Evolutionary conservation across 306 rosid species (phyloP).

Genomic region (Notholithocarpus densiflorus): DNA sequence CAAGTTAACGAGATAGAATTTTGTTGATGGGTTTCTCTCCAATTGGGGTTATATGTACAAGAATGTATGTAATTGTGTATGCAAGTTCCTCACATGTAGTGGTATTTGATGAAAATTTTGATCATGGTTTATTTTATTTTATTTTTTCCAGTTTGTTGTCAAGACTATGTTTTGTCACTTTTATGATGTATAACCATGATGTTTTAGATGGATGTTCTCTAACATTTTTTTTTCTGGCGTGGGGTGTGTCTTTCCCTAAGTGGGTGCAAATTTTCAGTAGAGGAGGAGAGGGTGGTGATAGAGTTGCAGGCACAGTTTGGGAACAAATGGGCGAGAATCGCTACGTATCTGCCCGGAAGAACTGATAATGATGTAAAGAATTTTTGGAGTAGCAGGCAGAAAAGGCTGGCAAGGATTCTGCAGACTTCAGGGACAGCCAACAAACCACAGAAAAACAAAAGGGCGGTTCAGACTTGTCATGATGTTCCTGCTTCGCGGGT

Average conservation of each 20-base stretch:
- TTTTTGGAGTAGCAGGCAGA: constrained; percentile 94
- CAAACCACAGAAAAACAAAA: constrained; percentile 49
- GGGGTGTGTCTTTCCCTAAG: constrained; percentile 26
- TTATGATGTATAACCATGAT: background rate
- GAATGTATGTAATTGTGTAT: background rate
- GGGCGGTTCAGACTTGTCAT: constrained; percentile 20
- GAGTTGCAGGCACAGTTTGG: constrained; percentile 83
- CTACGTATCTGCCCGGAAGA: constrained; percentile 69
- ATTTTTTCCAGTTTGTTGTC: background rate
- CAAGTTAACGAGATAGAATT: no score
- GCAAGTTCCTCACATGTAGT: background rate
- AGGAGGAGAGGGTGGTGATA: constrained; percentile 85
- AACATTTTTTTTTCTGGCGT: background rate
- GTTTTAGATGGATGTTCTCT: background rate
- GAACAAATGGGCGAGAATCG: constrained; percentile 94
- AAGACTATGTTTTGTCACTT: background rate
- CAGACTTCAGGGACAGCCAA: constrained; percentile 47
- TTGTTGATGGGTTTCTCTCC: background rate
- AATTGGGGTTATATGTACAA: background rate
- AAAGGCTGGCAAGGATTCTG: constrained; percentile 73
- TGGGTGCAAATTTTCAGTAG: constrained; percentile 84
- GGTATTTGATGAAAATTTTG: constrained; percentile 4
- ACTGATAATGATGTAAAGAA: constrained; percentile 95
- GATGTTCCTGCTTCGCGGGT: constrained; percentile 45
- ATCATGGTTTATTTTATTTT: background rate